A percentile compares a stretch with the other conserved stretches of the same genome.
These are phyloP conservation scores for Backusella liffmaniae DNA, from an alignment of 192 early-diverging fungal genomes.

Conservation along the genomic window DNA sequence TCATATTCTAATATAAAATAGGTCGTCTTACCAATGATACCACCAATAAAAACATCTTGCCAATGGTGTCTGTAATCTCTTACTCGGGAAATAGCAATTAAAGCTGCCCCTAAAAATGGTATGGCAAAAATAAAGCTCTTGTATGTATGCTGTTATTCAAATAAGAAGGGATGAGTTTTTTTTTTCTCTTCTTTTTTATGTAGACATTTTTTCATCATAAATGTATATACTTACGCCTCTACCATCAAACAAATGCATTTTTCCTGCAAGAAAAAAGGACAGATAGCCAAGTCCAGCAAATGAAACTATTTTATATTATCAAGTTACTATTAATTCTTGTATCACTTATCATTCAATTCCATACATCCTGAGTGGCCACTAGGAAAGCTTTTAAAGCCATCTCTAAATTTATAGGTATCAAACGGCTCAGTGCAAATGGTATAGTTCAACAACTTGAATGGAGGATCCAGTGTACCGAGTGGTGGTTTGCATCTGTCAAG, in stretches of 20 bases:
- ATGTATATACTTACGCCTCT: constrained; percentile 37
- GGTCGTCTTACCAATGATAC: constrained; percentile 46
- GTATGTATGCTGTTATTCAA: constrained; percentile 49
- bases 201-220: not conserved
- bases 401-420: constrained; percentile 48
- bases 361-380: constrained; percentile 83
- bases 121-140: constrained; percentile 59
- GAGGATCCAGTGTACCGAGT: constrained; percentile 44
- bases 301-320: constrained; percentile 42
- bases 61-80: constrained; percentile 80
- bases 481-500: constrained; percentile 46
- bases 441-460: constrained; percentile 56
- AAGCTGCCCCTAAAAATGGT: constrained; percentile 55
- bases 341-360: constrained; percentile 6
- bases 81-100: constrained; percentile 66
- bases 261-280: constrained; percentile 69
- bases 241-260: constrained; percentile 68
- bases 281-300: constrained; percentile 73
- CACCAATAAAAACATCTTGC: constrained; percentile 71
- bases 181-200: not conserved
- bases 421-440: constrained; percentile 58
- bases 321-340: not conserved
- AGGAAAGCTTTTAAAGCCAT: constrained; percentile 87
- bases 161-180: not conserved
- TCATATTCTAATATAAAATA: not conserved